Evolutionary conservation across 2,329 filamentous ascomycete species (phyloP), one percentile per base, ranked within the genome.

Genomic region (Samsoniella hepiali): DNA sequence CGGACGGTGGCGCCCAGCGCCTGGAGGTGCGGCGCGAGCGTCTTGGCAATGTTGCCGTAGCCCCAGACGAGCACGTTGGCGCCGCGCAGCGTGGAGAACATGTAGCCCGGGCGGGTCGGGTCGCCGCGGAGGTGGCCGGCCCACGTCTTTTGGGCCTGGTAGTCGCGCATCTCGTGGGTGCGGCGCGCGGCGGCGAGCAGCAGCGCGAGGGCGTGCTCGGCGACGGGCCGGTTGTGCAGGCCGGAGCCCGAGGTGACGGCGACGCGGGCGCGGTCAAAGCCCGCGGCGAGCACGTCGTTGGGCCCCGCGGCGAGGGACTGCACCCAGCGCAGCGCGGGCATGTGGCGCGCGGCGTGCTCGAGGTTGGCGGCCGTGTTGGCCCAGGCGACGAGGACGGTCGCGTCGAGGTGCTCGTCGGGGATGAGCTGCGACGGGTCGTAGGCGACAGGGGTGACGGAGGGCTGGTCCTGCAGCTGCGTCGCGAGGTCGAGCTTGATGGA

Each of bases 31-130:
- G 86, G 85, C 5, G 82, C 77, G 44, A 88, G 80, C 1, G 77
- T 78, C 77, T 87, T 86, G 38, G 84, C 86, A 59, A 89, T 88
- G 73, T 88, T 89, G 63, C 86, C 86, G 69, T 85, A 88, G 11
- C 86, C 86, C 86, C 86, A 88, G 69, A 88, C 77, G 38, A 84
- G 74, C 3, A 88, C 77, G 67, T 79, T 79, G 6, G 86, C 84
- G 65, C 83, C 83, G 45, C 84, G 79, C 67, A 89, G 77, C 9
- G 84, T 84, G 3, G 83, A 86, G 75, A 88, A 88, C 11, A 77
- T 75, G 53, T 79, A 82, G 59, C 77, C 76, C 4, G 84, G 84
- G 22, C 83, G 84, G 78, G 67, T 86, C 10, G 62, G 62, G 56
- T 64, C 62, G 49, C 86, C 86, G 64, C 86, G 85, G 1, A 89